Evolutionary conservation across 1,284 basidiomycete genomes (phyloP), one percentile per base, ranked within the genome.

Genomic region (Ganoderma lucidum): DNA sequence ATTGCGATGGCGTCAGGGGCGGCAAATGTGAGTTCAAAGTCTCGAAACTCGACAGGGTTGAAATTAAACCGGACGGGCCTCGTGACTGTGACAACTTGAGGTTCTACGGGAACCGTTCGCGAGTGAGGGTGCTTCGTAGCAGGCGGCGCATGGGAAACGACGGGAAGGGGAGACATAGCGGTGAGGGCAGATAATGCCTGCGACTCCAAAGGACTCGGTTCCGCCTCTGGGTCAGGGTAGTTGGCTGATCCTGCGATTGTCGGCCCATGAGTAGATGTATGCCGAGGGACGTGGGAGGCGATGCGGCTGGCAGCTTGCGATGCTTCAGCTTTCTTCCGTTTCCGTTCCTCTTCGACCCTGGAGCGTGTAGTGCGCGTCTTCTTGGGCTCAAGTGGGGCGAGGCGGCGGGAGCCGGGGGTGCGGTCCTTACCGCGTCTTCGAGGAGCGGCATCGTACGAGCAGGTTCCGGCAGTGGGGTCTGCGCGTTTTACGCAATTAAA

Each of bases 391-490:
- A 62, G 66, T 6, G 71, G 66, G 0, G 69, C 81, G 56, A 88
- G 84, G 74, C 91, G 89, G 45, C 93, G 88, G 32, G 90, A 90
- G 17, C 93, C 92, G 28, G 92, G 92, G 0, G 83, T 85, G n/a
- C 67, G 63, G 78, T 94, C 93, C 6, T 92, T 93, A 3, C 92
- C 92, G 60, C 92, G 86, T 44, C 93, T 88, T 75, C 90, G 92
- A 10, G 93, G 92, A 10, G 86, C 78, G n/a, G 86, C 62, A 73
- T 94, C 93, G 73, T 93, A 94, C 48, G 70, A 61, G 80, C 71
- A 82, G 82, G 48, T 39, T 5, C 69, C 63, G 8, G 48, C 48
- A 63, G 44, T 65, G 19, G 71, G 66, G 66, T 71, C 73, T 1
- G 71, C 66, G 28, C 88, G 85, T 64, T 86, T 86, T 51, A 80